Evolutionary conservation across 2,329 filamentous ascomycete species (phyloP).

Genomic region (Fusarium pseudonygamai): DNA sequence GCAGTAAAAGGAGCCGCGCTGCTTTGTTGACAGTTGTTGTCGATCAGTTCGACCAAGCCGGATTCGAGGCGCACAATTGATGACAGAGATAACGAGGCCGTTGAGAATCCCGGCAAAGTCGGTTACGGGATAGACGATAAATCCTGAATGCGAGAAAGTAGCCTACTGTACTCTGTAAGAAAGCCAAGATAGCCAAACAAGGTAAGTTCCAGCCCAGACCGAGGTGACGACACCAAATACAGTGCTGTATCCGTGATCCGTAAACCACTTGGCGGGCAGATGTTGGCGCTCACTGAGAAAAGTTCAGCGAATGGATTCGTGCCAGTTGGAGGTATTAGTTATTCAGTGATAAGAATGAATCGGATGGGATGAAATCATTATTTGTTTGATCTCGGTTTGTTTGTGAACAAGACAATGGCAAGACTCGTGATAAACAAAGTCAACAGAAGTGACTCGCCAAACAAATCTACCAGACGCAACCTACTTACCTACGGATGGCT

Average conservation of each 20-base stretch:
- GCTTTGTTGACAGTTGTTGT: conserved; percentile 12
- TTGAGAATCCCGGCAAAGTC: conserved; percentile 2
- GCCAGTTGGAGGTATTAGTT: not conserved
- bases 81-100: conserved; percentile 14
- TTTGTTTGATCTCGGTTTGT: not conserved
- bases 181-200: conserved; percentile 26
- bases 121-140: not conserved
- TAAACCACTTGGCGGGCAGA: conserved; percentile 14
- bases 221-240: conserved; percentile 21
- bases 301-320: not conserved
- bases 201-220: conserved; percentile 18
- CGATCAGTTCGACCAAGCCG: conserved; percentile 11
- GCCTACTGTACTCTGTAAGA: not conserved
- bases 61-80: not conserved
- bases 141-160: conserved; percentile 13
- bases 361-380: not conserved
- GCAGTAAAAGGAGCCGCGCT: conserved; percentile 9
- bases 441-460: not conserved
- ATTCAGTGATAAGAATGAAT: not conserved
- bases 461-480: not conserved
- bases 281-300: not conserved
- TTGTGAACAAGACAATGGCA: not conserved
- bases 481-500: not conserved
- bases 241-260: conserved; percentile 4
- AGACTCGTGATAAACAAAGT: not conserved